Evolutionary conservation across 2,329 filamentous ascomycete genomes (phyloP).

Genomic region (Sclerotinia nivalis): DNA sequence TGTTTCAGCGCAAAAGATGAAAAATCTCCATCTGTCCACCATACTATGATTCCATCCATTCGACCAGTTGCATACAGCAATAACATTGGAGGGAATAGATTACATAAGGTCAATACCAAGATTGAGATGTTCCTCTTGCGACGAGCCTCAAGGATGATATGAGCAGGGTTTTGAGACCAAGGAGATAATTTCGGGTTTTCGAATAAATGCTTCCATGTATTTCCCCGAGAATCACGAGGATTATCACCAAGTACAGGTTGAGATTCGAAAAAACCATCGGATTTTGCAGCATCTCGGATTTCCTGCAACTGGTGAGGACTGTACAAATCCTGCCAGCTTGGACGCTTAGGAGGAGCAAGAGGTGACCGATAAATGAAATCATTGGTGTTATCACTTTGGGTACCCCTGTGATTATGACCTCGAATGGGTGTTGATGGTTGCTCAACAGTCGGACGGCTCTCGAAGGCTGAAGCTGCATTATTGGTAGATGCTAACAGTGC

Average conservation of each 20-base stretch:
- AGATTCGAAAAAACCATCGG: constrained; percentile 31
- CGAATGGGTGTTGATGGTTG: constrained; percentile 24
- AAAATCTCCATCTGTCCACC: constrained; percentile 35
- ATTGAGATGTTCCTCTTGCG: constrained; percentile 33
- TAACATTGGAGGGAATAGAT: constrained; percentile 37
- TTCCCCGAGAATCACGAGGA: constrained; percentile 12
- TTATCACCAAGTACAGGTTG: constrained; percentile 8
- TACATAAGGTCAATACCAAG: constrained; percentile 33
- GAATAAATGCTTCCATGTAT: constrained; percentile 28
- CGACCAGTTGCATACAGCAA: constrained; percentile 34
- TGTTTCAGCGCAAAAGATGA: constrained; percentile 32
- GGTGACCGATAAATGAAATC: constrained; percentile 38
- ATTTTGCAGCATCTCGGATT: constrained; percentile 30
- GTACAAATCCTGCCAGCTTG: constrained; percentile 37
- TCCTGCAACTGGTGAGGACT: constrained; percentile 29
- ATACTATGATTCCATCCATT: constrained; percentile 36
- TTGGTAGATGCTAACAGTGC: constrained; percentile 29
- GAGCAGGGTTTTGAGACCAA: constrained; percentile 29
- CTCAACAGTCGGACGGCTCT: background rate
- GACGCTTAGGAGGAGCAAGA: constrained; percentile 35
- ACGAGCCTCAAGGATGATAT: constrained; percentile 23
- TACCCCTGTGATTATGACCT: background rate
- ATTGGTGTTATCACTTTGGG: constrained; percentile 15
- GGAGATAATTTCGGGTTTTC: constrained; percentile 30
- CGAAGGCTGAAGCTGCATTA: background rate